Evolutionary conservation across 164 flowering plant genomes (phyloP).

Genomic region (Vitis rupestris): DNA sequence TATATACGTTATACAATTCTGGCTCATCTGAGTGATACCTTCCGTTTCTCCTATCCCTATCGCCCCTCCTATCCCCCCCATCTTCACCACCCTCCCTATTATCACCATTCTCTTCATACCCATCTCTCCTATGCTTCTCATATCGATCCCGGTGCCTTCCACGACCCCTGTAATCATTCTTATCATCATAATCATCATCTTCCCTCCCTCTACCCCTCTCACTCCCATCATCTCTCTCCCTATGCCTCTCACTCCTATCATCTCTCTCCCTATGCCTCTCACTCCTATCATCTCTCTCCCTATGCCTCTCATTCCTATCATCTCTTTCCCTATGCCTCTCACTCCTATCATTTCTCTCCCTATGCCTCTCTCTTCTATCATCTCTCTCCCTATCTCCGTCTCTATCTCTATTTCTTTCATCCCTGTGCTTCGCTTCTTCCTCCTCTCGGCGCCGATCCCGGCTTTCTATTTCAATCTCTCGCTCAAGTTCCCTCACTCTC

Average conservation of each 20-base stretch:
- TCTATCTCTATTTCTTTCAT: slow-evolving; percentile 16
- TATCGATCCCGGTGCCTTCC: slow-evolving; percentile 20
- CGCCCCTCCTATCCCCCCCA: slow-evolving; percentile 18
- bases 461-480: slow-evolving; percentile 62
- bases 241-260: slow-evolving; percentile 13
- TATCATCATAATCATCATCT: slow-evolving; percentile 18
- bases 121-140: slow-evolving; percentile 17
- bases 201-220: slow-evolving; percentile 6
- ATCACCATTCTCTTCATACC: slow-evolving; percentile 13
- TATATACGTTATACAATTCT: slow-evolving; percentile 67
- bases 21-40: slow-evolving; percentile 41
- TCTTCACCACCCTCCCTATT: slow-evolving; percentile 15
- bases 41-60: slow-evolving; percentile 16
- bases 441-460: slow-evolving; percentile 19
- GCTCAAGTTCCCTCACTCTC: slow-evolving; percentile 64
- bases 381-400: slow-evolving; percentile 18
- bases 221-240: neutral
- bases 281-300: slow-evolving; percentile 16
- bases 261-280: slow-evolving; percentile 22
- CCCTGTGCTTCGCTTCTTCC: slow-evolving; percentile 19
- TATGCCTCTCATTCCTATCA: slow-evolving; percentile 13
- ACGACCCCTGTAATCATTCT: slow-evolving; percentile 10
- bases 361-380: slow-evolving; percentile 13
- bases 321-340: slow-evolving; percentile 22
- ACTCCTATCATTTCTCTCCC: slow-evolving; percentile 16